Evolutionary conservation across 1,284 basidiomycete genomes (phyloP).

Genomic region (Pseudozyma sp.): DNA sequence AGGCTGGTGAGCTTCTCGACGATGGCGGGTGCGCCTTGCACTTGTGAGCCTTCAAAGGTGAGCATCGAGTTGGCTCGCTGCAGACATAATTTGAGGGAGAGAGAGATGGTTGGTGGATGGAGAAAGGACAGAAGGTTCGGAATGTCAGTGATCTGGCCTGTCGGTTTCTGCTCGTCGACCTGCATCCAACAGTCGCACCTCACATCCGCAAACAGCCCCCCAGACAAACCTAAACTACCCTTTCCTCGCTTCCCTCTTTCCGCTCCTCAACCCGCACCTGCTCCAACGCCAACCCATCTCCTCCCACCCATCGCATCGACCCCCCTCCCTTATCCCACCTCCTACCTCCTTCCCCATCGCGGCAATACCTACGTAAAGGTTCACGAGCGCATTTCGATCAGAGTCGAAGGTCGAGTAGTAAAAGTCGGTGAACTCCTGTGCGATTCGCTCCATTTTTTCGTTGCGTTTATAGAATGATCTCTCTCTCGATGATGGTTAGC

Average conservation of each 20-base stretch:
- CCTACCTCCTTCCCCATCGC: neutral
- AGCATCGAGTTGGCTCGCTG: slow-evolving; percentile 89
- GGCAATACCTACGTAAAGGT: slow-evolving; percentile 80
- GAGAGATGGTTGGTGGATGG: neutral
- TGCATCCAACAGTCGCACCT: no score
- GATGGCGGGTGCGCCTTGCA: slow-evolving; percentile 76
- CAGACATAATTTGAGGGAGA: no score
- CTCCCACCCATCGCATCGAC: no score
- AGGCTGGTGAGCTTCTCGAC: slow-evolving; percentile 83
- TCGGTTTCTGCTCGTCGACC: no score
- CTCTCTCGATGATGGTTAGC: slow-evolving; percentile 6
- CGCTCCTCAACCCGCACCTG: no score
- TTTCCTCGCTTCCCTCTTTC: no score
- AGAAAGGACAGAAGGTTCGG: neutral
- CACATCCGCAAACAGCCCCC: no score
- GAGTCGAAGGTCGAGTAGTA: slow-evolving; percentile 75
- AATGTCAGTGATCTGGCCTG: neutral
- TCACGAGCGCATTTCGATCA: slow-evolving; percentile 73
- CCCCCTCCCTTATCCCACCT: neutral
- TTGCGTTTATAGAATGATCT: neutral
- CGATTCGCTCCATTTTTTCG: slow-evolving; percentile 61
- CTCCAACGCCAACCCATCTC: no score
- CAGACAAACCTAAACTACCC: no score
- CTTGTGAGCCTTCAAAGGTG: slow-evolving; percentile 80
- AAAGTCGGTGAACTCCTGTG: slow-evolving; percentile 67